phyloP scores from a whole-genome alignment of 2,329 filamentous ascomycete species.

The Gyromitra esculenta region DNA sequence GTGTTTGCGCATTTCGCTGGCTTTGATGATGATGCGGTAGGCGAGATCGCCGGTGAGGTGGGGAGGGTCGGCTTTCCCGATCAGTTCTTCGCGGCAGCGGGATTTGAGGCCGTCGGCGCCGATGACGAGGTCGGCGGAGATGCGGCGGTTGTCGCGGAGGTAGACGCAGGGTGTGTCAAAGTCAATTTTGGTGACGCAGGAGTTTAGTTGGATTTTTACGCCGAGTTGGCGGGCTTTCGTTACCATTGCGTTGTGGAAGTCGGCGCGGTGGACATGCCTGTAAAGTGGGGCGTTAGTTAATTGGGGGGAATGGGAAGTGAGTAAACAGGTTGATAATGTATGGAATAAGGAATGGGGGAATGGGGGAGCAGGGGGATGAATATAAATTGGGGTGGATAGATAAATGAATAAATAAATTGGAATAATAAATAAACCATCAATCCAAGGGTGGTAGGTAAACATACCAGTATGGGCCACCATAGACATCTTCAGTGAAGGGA shows the following conservation, averaged over 20 bases:
- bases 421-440: no score
- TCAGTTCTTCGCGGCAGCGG: slow-evolving; percentile 62
- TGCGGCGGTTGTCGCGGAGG: slow-evolving; percentile 59
- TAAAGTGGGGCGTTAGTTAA: slow-evolving; percentile 40
- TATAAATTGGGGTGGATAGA: no score
- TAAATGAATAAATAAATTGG: no score
- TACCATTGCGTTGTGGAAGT: slow-evolving; percentile 63
- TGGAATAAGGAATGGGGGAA: neutral
- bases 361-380: neutral
- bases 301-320: neutral
- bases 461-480: slow-evolving; percentile 49
- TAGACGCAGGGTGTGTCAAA: slow-evolving; percentile 58
- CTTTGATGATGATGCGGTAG: slow-evolving; percentile 66
- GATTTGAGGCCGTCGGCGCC: slow-evolving; percentile 66
- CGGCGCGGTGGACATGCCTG: slow-evolving; percentile 60
- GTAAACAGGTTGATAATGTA: no score
- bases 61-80: slow-evolving; percentile 63
- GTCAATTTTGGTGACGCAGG: slow-evolving; percentile 57
- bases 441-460: neutral
- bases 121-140: slow-evolving; percentile 63
- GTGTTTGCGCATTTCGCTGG: slow-evolving; percentile 64
- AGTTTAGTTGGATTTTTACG: slow-evolving; percentile 59
- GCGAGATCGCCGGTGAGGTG: slow-evolving; percentile 68
- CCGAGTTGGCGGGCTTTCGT: slow-evolving; percentile 61
- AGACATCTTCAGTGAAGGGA: slow-evolving; percentile 56